Base-by-base conservation (phyloP, 805 yeast species). In the Ascoidea asiatica region DNA sequence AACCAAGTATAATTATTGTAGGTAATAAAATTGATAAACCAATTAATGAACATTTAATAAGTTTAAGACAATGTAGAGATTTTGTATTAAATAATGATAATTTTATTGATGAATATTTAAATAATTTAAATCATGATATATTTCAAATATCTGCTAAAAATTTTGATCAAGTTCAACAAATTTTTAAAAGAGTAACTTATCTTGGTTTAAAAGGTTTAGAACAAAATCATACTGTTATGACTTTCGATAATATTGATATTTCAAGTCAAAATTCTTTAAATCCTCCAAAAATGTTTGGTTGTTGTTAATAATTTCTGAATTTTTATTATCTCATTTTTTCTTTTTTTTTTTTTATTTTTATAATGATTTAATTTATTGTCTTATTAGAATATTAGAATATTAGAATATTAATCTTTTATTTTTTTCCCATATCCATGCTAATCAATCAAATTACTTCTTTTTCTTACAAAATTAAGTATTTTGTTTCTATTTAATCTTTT, bases 11-110 rank as follows among this genome's bases (percentile, higher is more conserved):
- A 8, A 48, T 75, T 22, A 57, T 75, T 1, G 77, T 75, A 42
- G 81, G 79, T 1, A 75, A 75, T 51, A 75, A 75, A 53, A 48
- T 49, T 18, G 81, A 75, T 50, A 61, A 52, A 41, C 52, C 54
- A 21, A 41, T 45, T 13, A 22, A 33, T 18, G 50, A 47, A 8
- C 47, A 45, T 19, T 19, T 47, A 11, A 48, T 48, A 39, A 40
- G 45, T 36, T 17, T 39, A 4, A 35, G 51, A 36, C 51, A 48
- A 41, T 43, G 47, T 37, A 43, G 36, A 38, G 51, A 48, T 17
- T 37, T 46, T 19, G 39, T 46, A 5, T 15, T 35, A 6, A 37
- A 19, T 23, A 38, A 18, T 21, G 43, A 39, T 18, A 40, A 45
- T 40, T 48, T 43, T 19, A 23, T 43, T 19, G 49, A 46, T 23